Evolutionary conservation across 2,329 filamentous ascomycete genomes (phyloP), one percentile per base, ranked within the genome.

Genomic region (Apiospora malaysiana): DNA sequence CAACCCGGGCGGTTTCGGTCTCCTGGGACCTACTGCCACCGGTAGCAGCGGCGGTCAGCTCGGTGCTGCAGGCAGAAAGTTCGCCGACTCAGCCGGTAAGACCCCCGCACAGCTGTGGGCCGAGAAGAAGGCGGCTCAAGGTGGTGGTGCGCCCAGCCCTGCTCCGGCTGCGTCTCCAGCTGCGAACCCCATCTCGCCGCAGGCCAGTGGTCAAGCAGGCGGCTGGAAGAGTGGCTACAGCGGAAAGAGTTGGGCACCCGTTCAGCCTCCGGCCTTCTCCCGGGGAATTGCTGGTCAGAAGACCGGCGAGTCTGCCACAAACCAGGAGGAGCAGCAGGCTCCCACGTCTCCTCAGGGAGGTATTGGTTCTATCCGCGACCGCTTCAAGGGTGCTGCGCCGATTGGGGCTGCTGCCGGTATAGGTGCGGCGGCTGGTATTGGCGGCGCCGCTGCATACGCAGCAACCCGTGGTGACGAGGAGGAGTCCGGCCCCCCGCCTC

Each of bases 81-180:
- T 98, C 84, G 96, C 96, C 21, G 95, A 98, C 75, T 87, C 97
- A 81, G 95, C 93, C 73, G 96, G 96, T 73, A 99, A 98, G 86
- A 98, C 96, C 6, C 96, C 96, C 8, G 95, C 96, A 42, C 96
- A 99, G 81, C 84, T 97, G 46, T 99, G 96, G 96, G 95, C 95
- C 0, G 96, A 99, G 85, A 97, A 95, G 85, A 98, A 98, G 85
- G 95, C 93, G 47, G 91, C 91, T 72, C 91, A 96, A 80, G 88
- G 91, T 68, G 91, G 88, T 65, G 84, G 87, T 69, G 91, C 88
- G 63, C 84, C 87, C 68, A 83, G 42, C 42, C 85, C 40, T 81
- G 85, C 68, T 25, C 80, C 85, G 25, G 79, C 87, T 59, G 78
- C 83, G 69, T 79, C 84, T 32, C 74, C 82, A 8, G 77, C 82